Conservation (phyloP, 441 rosid species). For the Pelargonium hybrid region DNA sequence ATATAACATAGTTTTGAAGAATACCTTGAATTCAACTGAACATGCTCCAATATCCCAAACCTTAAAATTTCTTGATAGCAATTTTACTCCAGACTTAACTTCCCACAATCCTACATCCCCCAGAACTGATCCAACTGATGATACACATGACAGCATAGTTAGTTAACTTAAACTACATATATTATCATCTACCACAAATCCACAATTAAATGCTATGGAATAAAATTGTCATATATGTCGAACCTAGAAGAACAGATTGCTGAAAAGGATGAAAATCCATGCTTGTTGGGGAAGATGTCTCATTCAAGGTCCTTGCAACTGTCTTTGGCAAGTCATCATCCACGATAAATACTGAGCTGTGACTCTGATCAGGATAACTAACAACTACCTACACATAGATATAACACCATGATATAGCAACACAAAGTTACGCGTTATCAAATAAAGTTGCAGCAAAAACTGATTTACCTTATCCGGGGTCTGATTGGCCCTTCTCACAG, state of each 20-base stretch:
- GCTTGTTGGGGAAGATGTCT: conserved; percentile 61
- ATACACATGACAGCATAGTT: neutral
- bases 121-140: conserved; percentile 63
- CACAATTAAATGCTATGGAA: neutral
- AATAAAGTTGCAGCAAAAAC: neutral
- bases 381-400: neutral
- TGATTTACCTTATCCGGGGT: neutral
- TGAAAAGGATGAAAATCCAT: conserved; percentile 78
- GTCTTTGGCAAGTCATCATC: conserved; percentile 67
- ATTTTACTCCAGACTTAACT: conserved; percentile 48
- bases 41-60: conserved; percentile 55
- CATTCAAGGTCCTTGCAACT: conserved; percentile 39
- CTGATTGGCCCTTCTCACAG: neutral
- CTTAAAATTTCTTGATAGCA: conserved; percentile 47
- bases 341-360: conserved; percentile 41
- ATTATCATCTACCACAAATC: neutral
- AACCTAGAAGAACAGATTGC: conserved; percentile 65
- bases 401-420: neutral
- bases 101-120: conserved; percentile 75
- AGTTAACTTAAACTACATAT: neutral
- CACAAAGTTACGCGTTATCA: neutral
- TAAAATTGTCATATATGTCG: conserved; percentile 2
- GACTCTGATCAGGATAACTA: conserved; percentile 33
- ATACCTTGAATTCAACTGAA: conserved; percentile 55
- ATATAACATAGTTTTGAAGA: conserved; percentile 3